phyloP scores from a whole-genome alignment of 805 yeast genomes.

The Metschnikowia cubensis region DNA sequence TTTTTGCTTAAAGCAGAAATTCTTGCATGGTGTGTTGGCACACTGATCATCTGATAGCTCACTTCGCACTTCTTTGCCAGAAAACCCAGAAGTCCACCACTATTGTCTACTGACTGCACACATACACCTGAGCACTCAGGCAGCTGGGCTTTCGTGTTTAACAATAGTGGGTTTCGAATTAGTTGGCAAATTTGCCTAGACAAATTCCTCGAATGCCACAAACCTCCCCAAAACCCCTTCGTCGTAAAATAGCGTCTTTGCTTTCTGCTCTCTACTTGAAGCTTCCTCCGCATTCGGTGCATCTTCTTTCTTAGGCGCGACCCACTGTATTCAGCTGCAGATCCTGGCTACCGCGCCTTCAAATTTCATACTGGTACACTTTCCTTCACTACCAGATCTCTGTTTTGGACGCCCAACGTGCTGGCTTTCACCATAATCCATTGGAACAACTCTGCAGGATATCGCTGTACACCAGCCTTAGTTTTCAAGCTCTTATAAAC shows the following conservation, averaged over 20 bases:
- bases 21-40: neutral
- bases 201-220: no score
- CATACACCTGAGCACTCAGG: neutral
- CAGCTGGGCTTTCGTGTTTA: neutral
- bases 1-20: neutral
- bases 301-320: neutral
- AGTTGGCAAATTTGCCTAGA: no score
- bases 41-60: neutral
- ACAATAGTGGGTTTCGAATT: no score
- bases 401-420: neutral
- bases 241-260: neutral
- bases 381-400: neutral
- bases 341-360: conserved; percentile 4
- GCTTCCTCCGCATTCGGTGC: neutral
- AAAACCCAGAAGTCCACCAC: neutral
- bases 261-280: neutral
- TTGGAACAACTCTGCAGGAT: neutral
- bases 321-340: conserved; percentile 2
- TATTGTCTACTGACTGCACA: neutral
- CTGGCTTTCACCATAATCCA: neutral
- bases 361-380: neutral
- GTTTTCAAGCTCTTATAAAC: neutral
- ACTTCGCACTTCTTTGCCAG: neutral
- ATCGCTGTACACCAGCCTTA: neutral
- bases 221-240: no score